These are phyloP conservation scores for Oleoguttula mirabilis DNA, from an alignment of 495 filamentous ascomycete species.

Conservation along the genomic window DNA sequence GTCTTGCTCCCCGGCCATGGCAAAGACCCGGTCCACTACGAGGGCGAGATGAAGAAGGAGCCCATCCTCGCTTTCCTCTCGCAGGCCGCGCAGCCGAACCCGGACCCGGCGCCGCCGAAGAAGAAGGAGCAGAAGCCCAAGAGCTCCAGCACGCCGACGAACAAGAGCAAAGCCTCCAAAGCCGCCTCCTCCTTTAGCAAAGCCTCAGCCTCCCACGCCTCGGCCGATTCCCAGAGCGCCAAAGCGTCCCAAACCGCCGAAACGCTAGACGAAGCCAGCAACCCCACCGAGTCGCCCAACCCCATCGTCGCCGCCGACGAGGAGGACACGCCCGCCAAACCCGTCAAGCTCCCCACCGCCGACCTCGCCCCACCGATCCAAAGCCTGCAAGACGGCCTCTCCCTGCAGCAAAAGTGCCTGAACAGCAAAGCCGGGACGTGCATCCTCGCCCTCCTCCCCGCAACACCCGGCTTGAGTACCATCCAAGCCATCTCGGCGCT, in stretches of 20 bases:
- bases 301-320: slow-evolving; percentile 33
- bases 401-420: slow-evolving; percentile 60
- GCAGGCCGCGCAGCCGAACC: slow-evolving; percentile 61
- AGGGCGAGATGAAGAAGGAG: slow-evolving; percentile 78
- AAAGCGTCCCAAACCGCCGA: slow-evolving; percentile 31
- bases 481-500: slow-evolving; percentile 48
- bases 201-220: slow-evolving; percentile 34
- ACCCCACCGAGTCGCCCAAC: slow-evolving; percentile 38
- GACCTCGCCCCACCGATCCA: slow-evolving; percentile 44
- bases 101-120: slow-evolving; percentile 48
- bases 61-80: slow-evolving; percentile 72
- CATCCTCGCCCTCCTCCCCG: slow-evolving; percentile 65
- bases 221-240: slow-evolving; percentile 29
- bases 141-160: slow-evolving; percentile 41
- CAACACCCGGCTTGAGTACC: background rate
- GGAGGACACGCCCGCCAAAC: slow-evolving; percentile 34
- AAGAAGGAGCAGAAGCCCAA: slow-evolving; percentile 29
- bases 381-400: slow-evolving; percentile 39
- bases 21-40: slow-evolving; percentile 55
- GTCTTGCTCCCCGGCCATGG: slow-evolving; percentile 68
- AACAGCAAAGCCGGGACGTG: slow-evolving; percentile 68
- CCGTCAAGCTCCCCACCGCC: slow-evolving; percentile 31
- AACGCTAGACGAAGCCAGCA: slow-evolving; percentile 32
- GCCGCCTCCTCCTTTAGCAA: slow-evolving; percentile 34
- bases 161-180: slow-evolving; percentile 32